Evolutionary conservation across 495 filamentous ascomycete genomes (phyloP).

Genomic region (Penicillium flavigenum): DNA sequence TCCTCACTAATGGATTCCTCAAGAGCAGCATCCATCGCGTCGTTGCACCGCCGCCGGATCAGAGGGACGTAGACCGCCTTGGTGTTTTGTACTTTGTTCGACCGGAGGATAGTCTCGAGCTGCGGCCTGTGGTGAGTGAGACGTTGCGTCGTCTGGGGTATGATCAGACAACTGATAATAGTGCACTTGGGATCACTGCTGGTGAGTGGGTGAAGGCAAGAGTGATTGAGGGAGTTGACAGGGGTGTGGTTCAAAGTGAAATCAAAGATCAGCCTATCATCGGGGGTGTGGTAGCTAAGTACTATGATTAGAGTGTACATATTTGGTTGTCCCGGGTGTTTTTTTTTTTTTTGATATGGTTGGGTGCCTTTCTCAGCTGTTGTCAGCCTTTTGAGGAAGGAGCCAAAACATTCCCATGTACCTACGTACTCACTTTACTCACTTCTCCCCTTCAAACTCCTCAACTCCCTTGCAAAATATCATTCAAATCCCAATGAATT

Average conservation of each 20-base stretch:
- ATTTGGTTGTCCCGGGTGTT: too few species aligned
- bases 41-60: slow-evolving; percentile 47
- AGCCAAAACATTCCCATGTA: too few species aligned
- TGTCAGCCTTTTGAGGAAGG: too few species aligned
- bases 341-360: too few species aligned
- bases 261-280: slow-evolving; percentile 6
- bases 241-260: slow-evolving; percentile 1
- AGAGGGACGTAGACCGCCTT: slow-evolving; percentile 46
- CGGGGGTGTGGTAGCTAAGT: slow-evolving; percentile 4
- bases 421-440: too few species aligned
- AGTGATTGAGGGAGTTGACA: slow-evolving; percentile 23
- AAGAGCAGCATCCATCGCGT: slow-evolving; percentile 52
- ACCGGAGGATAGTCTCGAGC: slow-evolving; percentile 33
- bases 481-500: too few species aligned
- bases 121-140: slow-evolving; percentile 37
- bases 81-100: slow-evolving; percentile 52
- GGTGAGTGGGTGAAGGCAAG: slow-evolving; percentile 44
- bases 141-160: slow-evolving; percentile 16
- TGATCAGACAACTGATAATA: slow-evolving; percentile 31
- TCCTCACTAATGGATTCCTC: slow-evolving; percentile 45
- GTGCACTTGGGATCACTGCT: slow-evolving; percentile 39
- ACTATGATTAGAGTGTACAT: slow-evolving; percentile 1
- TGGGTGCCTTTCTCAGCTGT: too few species aligned
- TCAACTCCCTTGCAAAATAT: too few species aligned
- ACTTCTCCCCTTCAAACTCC: too few species aligned